These are phyloP conservation scores for Plasmodium gaboni DNA, from an alignment of 169 alveolate species.

Conservation along the genomic window DNA sequence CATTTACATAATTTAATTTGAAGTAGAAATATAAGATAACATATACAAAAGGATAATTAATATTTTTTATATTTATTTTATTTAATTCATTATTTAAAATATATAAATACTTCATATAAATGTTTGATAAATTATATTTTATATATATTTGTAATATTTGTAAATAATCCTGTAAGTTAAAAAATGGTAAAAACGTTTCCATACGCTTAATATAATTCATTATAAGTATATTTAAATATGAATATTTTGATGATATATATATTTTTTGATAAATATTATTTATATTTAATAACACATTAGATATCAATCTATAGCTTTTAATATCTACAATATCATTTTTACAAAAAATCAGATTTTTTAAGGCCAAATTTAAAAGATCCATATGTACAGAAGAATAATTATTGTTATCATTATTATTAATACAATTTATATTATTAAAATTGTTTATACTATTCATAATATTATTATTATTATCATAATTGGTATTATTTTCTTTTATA, in stretches of 20 bases:
- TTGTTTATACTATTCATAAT: too few species aligned
- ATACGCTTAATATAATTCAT: conserved; percentile 42
- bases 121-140: conserved; percentile 49
- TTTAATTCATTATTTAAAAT: conserved; percentile 45
- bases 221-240: conserved; percentile 64
- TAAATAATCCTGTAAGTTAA: conserved; percentile 27
- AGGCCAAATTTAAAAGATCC: conserved; percentile 20
- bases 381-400: conserved; percentile 1
- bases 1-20: conserved; percentile 48
- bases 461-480: too few species aligned
- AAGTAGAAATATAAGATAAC: conserved; percentile 40
- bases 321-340: conserved; percentile 58
- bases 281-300: conserved; percentile 19
- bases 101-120: conserved; percentile 33
- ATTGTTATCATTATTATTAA: conserved; percentile 36
- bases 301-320: conserved; percentile 25
- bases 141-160: conserved; percentile 44
- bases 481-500: neutral
- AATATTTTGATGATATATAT: conserved; percentile 59
- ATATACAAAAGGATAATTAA: conserved; percentile 32
- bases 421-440: too few species aligned
- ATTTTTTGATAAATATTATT: conserved; percentile 58
- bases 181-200: conserved; percentile 37
- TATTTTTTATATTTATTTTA: conserved; percentile 32
- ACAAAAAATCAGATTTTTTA: conserved; percentile 56